Evolutionary conservation across 2,329 filamentous ascomycete genomes (phyloP).

Genomic region (Talaromyces amestolkiae): DNA sequence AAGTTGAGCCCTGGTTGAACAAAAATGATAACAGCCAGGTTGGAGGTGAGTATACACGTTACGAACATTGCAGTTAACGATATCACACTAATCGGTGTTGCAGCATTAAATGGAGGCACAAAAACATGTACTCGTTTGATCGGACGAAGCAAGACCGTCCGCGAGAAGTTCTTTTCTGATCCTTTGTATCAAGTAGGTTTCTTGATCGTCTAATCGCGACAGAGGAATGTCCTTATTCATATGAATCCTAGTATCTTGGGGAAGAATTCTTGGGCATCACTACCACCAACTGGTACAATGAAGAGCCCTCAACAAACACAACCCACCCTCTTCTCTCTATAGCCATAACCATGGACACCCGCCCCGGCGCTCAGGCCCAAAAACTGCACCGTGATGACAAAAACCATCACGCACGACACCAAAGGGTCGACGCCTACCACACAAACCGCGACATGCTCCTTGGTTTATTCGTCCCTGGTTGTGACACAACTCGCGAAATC

Average conservation of each 20-base stretch:
- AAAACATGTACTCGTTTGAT: conserved; percentile 37
- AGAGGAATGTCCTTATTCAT: too few species aligned
- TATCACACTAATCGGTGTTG: conserved; percentile 1
- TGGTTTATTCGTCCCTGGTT: conserved; percentile 39
- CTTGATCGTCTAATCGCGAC: too few species aligned
- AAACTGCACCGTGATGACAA: conserved; percentile 41
- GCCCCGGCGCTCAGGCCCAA: conserved; percentile 33
- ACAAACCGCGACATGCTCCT: conserved; percentile 36
- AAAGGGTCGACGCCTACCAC: conserved; percentile 24
- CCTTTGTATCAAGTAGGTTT: conserved; percentile 28
- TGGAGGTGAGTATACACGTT: conserved; percentile 20
- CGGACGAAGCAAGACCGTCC: conserved; percentile 35
- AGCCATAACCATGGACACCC: conserved; percentile 39
- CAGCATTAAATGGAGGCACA: conserved; percentile 35
- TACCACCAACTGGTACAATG: conserved; percentile 36
- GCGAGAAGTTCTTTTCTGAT: conserved; percentile 39
- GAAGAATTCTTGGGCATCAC: conserved; percentile 38
- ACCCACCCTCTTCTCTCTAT: conserved; percentile 40
- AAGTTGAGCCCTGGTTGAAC: conserved; percentile 31
- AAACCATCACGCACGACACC: conserved; percentile 39
- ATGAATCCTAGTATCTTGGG: conserved; percentile 24
- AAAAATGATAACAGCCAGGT: conserved; percentile 26
- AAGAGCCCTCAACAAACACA: conserved; percentile 29
- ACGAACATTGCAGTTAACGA: not conserved
- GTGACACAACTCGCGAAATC: conserved; percentile 36